Percentiles rank a stretch among this genome's conserved stretches.
Conservation (phyloP, 768 basidiomycete species). For the Galerina sulciceps region DNA sequence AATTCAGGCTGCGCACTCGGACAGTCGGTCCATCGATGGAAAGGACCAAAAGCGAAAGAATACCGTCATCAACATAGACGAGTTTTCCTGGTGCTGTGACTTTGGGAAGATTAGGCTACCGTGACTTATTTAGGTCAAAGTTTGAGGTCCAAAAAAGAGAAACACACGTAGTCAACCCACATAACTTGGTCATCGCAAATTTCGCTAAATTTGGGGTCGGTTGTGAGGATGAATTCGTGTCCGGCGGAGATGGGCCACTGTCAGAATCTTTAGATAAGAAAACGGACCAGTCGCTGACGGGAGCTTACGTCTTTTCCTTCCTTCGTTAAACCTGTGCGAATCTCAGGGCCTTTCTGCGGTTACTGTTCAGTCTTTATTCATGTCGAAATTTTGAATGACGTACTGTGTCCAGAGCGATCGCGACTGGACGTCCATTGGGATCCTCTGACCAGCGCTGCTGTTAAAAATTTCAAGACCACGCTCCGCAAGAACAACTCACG, state of each 20-base stretch:
- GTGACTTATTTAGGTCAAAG: constrained; percentile 8
- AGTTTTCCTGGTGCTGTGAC: constrained; percentile 97
- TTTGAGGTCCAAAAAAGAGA: background rate
- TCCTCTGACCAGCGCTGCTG: constrained; percentile 47
- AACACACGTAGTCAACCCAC: constrained; percentile 91
- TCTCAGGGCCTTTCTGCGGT: constrained; percentile 97
- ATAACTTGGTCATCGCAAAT: constrained; percentile 82
- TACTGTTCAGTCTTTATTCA: constrained; percentile 8
- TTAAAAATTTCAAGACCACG: constrained; percentile 8
- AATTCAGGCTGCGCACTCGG: constrained; percentile 87
- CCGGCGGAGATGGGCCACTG: constrained; percentile 87
- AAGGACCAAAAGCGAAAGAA: constrained; percentile 91
- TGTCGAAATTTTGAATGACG: constrained; percentile 31
- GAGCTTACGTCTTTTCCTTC: constrained; percentile 79
- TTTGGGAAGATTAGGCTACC: constrained; percentile 86
- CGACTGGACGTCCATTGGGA: constrained; percentile 85
- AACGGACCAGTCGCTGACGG: constrained; percentile 16
- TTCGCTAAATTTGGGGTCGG: constrained; percentile 81
- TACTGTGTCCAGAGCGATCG: constrained; percentile 97
- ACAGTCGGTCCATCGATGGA: constrained; percentile 83
- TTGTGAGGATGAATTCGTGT: constrained; percentile 91
- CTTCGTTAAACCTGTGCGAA: constrained; percentile 93
- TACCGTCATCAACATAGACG: constrained; percentile 98
- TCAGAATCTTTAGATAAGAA: constrained; percentile 14
- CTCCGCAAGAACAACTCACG: constrained; percentile 47